phyloP scores from a whole-genome alignment of 2,329 filamentous ascomycete genomes.

The Berkeleyomyces basicola region DNA sequence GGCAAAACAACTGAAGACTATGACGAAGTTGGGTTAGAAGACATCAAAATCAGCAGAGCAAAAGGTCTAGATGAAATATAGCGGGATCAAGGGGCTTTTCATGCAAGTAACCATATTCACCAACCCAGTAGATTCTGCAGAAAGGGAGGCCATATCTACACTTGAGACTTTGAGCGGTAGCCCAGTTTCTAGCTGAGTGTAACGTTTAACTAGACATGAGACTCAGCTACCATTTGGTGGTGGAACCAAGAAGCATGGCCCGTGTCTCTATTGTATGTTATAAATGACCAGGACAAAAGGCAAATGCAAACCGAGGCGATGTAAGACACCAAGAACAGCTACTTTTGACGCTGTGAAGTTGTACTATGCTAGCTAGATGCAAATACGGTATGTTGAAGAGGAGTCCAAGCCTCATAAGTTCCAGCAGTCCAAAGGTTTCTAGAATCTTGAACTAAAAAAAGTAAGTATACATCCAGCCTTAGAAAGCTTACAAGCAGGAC shows the following conservation, averaged over 20 bases:
- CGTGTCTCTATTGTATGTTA: neutral
- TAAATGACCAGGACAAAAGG: neutral
- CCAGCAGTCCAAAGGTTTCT: no score
- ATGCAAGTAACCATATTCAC: neutral
- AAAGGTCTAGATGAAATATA: neutral
- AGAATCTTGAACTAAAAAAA: no score
- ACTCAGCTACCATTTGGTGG: neutral
- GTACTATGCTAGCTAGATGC: no score
- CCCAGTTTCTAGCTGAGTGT: neutral
- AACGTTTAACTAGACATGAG: neutral
- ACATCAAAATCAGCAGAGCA: neutral
- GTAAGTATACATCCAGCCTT: no score
- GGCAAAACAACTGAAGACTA: neutral
- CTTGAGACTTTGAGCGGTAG: neutral
- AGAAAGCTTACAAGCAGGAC: no score
- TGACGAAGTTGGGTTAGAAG: neutral
- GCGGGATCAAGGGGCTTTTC: neutral
- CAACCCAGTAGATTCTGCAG: neutral
- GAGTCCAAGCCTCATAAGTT: no score
- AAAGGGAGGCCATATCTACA: neutral
- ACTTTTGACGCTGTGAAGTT: no score
- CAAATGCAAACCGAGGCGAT: neutral
- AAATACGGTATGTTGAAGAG: no score
- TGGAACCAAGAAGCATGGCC: neutral
- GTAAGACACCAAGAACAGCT: neutral